Evolutionary conservation across 1,139 yeast genomes (phyloP), one percentile per base, ranked within the genome.

Genomic region (Kodamaea anthophila): DNA sequence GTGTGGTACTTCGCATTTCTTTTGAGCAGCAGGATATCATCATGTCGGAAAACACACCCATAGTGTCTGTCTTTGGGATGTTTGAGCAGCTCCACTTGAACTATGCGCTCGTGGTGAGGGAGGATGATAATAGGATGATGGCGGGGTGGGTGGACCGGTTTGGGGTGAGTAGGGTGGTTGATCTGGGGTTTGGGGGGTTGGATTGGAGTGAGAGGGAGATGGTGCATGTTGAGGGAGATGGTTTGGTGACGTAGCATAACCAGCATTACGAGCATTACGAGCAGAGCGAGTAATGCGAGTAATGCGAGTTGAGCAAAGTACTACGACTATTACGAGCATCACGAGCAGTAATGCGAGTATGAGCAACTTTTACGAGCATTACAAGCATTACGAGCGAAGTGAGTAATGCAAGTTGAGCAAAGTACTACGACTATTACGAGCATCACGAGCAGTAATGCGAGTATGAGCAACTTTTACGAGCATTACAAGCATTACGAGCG

Each of bases 21-120:
- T 29, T 49, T 15, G 86, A 94, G 31, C 81, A 83, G 49, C 73
- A 75, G 37, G 70, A 87, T 25, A 72, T 83, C 53, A 96, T 54
- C 3, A 42, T 60, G 18, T 60, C 60, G 34, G 64, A 60, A 29
- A 34, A 42, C 18, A 53, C 65, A 1, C 62, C 70, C 3, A 44
- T 59, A n/a, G 46, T 62, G 4, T 46, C 59, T 11, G 51, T 61
- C 2, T 39, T 65, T 13, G 70, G 66, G 34, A 46, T 56, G 15
- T 65, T 66, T 41, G 72, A 66, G 32, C 59, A 62, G 34, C 44
- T 66, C 32, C 56, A 60, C 30, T 37, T 65, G 37, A 66, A 66
- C 42, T 58, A 60, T 36, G 43, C 60, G 8, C 49, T 56, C 2
- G 46, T 66, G 6, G 47, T 53, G 28, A 36, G 31, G 22, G 31